Percentiles rank a stretch among this genome's conserved stretches.
These are phyloP conservation scores for Peniophora sp. DNA, from an alignment of 1,284 basidiomycete genomes.

Conservation along the genomic window DNA sequence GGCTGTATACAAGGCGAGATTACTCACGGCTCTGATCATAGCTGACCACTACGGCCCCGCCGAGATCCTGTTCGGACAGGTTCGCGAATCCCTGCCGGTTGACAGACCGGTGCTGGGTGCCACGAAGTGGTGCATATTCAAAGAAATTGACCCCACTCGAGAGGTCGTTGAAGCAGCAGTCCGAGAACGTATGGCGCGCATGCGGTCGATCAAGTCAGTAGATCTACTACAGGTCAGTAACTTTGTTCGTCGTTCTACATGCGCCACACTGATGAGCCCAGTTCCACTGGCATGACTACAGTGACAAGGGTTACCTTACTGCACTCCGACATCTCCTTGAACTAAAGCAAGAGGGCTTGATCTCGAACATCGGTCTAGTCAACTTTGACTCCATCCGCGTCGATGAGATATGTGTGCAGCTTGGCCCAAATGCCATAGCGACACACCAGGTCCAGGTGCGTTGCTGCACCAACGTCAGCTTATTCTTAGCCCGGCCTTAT, in stretches of 20 bases:
- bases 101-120: conserved; percentile 51
- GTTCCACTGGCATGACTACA: conserved; percentile 81
- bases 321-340: conserved; percentile 54
- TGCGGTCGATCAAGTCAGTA: conserved; percentile 34
- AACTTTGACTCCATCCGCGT: conserved; percentile 72
- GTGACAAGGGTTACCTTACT: conserved; percentile 57
- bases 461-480: background rate
- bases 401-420: conserved; percentile 70
- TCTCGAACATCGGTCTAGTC: conserved; percentile 64
- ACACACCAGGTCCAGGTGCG: conserved; percentile 78
- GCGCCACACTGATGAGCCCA: conserved; percentile 18
- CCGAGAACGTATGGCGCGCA: conserved; percentile 55
- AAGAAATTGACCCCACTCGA: conserved; percentile 41
- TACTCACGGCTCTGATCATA: conserved; percentile 16
- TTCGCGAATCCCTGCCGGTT: conserved; percentile 37
- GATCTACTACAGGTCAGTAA: conserved; percentile 62
- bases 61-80: conserved; percentile 72
- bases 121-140: conserved; percentile 81
- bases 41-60: conserved; percentile 80
- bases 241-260: background rate
- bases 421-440: conserved; percentile 61
- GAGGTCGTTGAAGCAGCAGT: conserved; percentile 56
- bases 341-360: conserved; percentile 53
- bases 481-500: background rate
- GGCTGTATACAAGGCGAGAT: background rate